These are phyloP conservation scores for Fraxinus excelsior DNA, from an alignment of 257 asterid genomes.

Conservation along the genomic window DNA sequence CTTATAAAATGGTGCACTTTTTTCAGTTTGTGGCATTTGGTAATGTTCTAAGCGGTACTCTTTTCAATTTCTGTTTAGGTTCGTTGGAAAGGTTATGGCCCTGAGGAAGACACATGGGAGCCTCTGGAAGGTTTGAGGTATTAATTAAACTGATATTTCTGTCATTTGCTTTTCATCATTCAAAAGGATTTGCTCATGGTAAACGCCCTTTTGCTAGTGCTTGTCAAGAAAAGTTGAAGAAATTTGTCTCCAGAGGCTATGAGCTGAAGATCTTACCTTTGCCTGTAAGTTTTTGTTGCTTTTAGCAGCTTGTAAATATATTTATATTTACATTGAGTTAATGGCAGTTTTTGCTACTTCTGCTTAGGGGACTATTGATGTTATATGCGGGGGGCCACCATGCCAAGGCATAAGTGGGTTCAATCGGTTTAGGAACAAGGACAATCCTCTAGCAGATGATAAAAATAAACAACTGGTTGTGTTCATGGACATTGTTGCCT, in stretches of 20 bases:
- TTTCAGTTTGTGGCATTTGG: neutral
- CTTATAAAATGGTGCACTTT: neutral
- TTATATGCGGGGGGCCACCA: conserved; percentile 92
- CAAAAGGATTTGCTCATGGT: neutral
- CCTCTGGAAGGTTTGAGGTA: conserved; percentile 74
- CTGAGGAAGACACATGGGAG: conserved; percentile 81
- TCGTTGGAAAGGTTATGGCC: conserved; percentile 80
- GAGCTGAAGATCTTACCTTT: conserved; percentile 63
- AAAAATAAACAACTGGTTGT: conserved; percentile 68
- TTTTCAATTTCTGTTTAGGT: conserved; percentile 38
- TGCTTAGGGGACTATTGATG: conserved; percentile 71
- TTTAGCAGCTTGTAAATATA: neutral
- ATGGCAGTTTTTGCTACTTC: neutral
- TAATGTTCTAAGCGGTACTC: neutral
- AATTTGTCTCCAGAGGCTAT: conserved; percentile 53
- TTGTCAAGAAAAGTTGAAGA: conserved; percentile 64
- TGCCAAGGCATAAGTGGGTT: conserved; percentile 95
- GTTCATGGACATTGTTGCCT: conserved; percentile 65
- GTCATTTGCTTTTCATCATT: neutral
- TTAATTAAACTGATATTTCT: neutral
- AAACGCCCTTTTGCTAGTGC: conserved; percentile 34
- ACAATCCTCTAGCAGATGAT: conserved; percentile 52
- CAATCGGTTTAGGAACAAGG: conserved; percentile 59
- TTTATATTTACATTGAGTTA: neutral
- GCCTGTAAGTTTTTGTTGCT: conserved; percentile 57